Base-by-base conservation (phyloP, 1,139 yeast species). In the Kurtzmaniella quercitrusa region DNA sequence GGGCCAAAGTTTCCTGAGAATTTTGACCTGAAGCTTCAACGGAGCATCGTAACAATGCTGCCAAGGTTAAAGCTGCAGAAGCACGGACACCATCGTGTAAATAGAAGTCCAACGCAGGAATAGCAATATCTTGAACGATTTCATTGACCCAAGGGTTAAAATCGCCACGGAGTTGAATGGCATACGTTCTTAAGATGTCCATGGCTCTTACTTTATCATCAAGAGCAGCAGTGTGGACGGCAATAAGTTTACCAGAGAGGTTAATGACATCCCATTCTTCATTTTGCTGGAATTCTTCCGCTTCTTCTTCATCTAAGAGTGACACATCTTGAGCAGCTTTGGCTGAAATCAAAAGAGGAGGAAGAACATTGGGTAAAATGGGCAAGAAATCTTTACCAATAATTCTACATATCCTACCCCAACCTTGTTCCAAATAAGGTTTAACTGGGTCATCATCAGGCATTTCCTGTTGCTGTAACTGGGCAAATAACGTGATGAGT, bases 221-320 rank as follows among this genome's bases (percentile, higher is more conserved):
- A 49, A 93, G 73, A 17, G 88, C 75, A 15, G 96, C 89, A 3
- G 97, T 89, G 60, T 91, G 96, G 43, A 93, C 90, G 19, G 98
- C 98, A 58, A 94, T 82, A 58, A 87, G 91, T 62, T 89, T 91
- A 43, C 98, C 98, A 25, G 91, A 83, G 36, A 90, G 70, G 53
- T 89, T 91, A 46, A 93, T 84, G 40, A 93, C 94, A 58, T 93
- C 98, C 95, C 97, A 93, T 50, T 91, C 96, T 41, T 91, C 96
- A 55, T 88, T 87, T 56, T 82, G 84, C 52, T 83, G 85, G 52
- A 79, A 80, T 52, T 85, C 89, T 46, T 89, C 95, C 12, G 85
- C 80, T 50, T 94, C 95, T 46, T 85, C 93, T 55, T 90, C 96
- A 52, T 90, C 96, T 44, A 93, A 77, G 44, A 93, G 70, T 36